A percentile compares a stretch with the other conserved stretches of the same genome.
Evolutionary conservation across 441 rosid genomes (phyloP).

Genomic region (Macaranga tanarius): DNA sequence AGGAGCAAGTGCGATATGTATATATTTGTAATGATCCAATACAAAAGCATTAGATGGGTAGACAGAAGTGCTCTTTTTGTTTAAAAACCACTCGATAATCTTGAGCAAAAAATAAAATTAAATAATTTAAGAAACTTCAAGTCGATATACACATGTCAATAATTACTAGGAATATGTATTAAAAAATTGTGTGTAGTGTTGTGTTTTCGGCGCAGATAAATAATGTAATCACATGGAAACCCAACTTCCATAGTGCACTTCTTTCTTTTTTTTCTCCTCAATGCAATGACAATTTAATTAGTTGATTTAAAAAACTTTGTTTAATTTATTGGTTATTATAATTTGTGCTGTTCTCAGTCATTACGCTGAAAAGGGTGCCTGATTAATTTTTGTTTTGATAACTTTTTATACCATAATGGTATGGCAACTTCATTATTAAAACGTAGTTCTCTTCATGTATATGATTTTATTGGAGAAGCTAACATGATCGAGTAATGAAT

Average conservation of each 20-base stretch:
- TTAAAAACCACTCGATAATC: slow-evolving; percentile 9
- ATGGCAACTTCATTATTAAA: not conserved
- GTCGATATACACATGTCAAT: slow-evolving; percentile 19
- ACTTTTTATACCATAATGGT: not conserved
- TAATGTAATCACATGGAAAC: slow-evolving; percentile 15
- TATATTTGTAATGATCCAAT: not conserved
- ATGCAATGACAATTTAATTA: not conserved
- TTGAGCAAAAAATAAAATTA: not conserved
- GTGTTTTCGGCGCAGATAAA: slow-evolving; percentile 15
- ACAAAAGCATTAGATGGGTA: not conserved
- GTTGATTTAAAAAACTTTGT: not conserved
- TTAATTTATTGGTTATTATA: not conserved
- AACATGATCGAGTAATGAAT: too few species aligned
- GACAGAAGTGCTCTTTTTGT: slow-evolving; percentile 22
- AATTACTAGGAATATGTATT: not conserved
- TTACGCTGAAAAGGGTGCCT: not conserved
- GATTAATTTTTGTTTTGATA: not conserved
- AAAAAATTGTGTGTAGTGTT: not conserved
- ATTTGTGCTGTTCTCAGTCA: not conserved
- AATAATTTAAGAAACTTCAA: not conserved
- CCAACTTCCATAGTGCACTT: slow-evolving; percentile 16
- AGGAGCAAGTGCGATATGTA: slow-evolving; percentile 6
- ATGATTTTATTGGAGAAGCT: too few species aligned
- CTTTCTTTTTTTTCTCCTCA: not conserved
- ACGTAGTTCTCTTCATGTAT: too few species aligned